phyloP scores from a whole-genome alignment of 2,329 filamentous ascomycete genomes.

The Calonectria crousiana region DNA sequence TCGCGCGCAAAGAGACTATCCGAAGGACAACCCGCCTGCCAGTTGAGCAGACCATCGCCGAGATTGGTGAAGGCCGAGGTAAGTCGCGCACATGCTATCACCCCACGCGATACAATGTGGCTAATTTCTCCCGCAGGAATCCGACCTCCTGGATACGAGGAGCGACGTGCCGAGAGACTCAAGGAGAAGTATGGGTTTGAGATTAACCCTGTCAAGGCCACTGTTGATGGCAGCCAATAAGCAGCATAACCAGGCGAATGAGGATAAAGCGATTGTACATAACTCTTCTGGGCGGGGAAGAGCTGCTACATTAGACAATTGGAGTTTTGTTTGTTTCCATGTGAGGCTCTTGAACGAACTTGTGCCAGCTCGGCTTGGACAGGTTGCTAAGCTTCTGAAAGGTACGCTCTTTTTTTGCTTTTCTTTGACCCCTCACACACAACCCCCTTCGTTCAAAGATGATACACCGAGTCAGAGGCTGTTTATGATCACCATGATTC shows the following conservation, averaged over 20 bases:
- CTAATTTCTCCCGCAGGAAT: slow-evolving; percentile 70
- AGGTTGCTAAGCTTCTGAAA: slow-evolving; percentile 17
- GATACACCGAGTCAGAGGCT: slow-evolving; percentile 58
- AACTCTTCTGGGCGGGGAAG: slow-evolving; percentile 51
- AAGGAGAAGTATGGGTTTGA: slow-evolving; percentile 91
- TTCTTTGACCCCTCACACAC: not conserved
- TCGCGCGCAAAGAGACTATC: slow-evolving; percentile 79
- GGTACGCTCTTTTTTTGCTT: slow-evolving; percentile 23
- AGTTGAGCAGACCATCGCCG: slow-evolving; percentile 81
- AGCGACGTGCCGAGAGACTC: slow-evolving; percentile 84
- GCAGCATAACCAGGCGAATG: slow-evolving; percentile 43
- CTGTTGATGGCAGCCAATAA: slow-evolving; percentile 58
- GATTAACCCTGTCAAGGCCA: slow-evolving; percentile 74
- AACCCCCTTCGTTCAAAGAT: slow-evolving; percentile 50
- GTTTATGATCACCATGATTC: slow-evolving; percentile 61
- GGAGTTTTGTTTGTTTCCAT: slow-evolving; percentile 51
- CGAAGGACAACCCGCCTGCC: slow-evolving; percentile 81
- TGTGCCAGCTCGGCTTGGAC: slow-evolving; percentile 38
- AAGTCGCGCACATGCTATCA: slow-evolving; percentile 46
- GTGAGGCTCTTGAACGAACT: slow-evolving; percentile 38
- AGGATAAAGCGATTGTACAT: slow-evolving; percentile 50
- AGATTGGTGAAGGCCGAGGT: slow-evolving; percentile 92
- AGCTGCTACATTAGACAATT: slow-evolving; percentile 56
- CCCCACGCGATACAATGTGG: not conserved
- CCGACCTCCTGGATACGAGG: slow-evolving; percentile 83